Conservation (phyloP, 352 stramenopile species). For the Phytophthora fragariae region DNA sequence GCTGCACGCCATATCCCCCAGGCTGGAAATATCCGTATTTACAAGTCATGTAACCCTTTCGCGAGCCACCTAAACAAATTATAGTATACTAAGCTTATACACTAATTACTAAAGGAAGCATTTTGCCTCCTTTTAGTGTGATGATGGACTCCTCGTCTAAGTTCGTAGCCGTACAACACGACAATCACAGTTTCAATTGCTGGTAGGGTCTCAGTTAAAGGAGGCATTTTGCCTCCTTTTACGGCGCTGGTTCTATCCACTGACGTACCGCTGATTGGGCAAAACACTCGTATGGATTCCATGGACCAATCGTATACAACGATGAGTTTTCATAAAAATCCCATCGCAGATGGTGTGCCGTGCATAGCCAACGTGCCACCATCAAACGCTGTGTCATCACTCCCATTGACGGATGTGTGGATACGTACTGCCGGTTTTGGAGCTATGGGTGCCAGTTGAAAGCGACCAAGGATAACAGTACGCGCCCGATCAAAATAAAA, state of each 20-base stretch:
- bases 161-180: neutral
- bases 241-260: too few species aligned
- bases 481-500: too few species aligned
- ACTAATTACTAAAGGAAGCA: constrained; percentile 5
- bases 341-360: neutral
- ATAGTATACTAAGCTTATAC: constrained; percentile 5
- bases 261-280: too few species aligned
- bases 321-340: neutral
- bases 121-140: constrained; percentile 7
- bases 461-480: too few species aligned
- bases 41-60: neutral
- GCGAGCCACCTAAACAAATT: neutral
- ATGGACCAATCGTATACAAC: neutral
- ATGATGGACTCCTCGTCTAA: constrained; percentile 7
- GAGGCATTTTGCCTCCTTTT: constrained; percentile 14
- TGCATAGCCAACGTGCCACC: neutral
- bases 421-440: too few species aligned
- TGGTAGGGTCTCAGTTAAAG: neutral
- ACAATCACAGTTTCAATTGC: neutral
- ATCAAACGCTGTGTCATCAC: neutral
- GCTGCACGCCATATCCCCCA: too few species aligned
- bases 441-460: too few species aligned
- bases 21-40: too few species aligned
- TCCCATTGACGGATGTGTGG: too few species aligned
- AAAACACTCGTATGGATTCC: neutral